Evolutionary conservation across 176 grass and related monocot genomes (phyloP).

Genomic region (Carex myosuroides): DNA sequence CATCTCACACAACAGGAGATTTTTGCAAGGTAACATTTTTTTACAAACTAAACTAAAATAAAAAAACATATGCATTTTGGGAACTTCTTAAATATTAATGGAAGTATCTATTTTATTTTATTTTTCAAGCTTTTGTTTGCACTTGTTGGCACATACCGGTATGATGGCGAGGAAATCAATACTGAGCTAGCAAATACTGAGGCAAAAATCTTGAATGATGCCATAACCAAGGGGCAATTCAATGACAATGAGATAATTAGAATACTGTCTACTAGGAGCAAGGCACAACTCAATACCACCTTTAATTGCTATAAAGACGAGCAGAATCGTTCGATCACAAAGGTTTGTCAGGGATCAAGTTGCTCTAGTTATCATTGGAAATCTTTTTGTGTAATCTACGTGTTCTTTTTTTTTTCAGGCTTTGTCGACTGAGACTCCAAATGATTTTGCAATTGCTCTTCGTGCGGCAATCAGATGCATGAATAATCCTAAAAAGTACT

Average conservation of each 20-base stretch:
- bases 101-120: neutral
- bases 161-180: slow-evolving; percentile 53
- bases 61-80: neutral
- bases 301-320: slow-evolving; percentile 58
- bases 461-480: slow-evolving; percentile 43
- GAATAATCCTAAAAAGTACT: slow-evolving; percentile 39
- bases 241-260: slow-evolving; percentile 55
- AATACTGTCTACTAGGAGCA: slow-evolving; percentile 78
- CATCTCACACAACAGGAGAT: slow-evolving; percentile 39
- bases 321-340: slow-evolving; percentile 37
- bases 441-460: slow-evolving; percentile 41
- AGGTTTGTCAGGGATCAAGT: slow-evolving; percentile 29
- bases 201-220: slow-evolving; percentile 42
- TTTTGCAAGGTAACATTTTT: slow-evolving; percentile 34
- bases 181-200: slow-evolving; percentile 38
- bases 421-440: slow-evolving; percentile 21
- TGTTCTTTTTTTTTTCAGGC: slow-evolving; percentile 34
- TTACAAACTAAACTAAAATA: neutral
- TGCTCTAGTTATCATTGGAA: neutral
- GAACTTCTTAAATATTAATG: neutral
- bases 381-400: neutral
- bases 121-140: slow-evolving; percentile 48
- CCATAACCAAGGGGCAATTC: slow-evolving; percentile 16
- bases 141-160: slow-evolving; percentile 58
- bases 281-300: slow-evolving; percentile 54